Conservation (phyloP, 2,329 filamentous ascomycete species). For the Clarireedia homoeocarpa region DNA sequence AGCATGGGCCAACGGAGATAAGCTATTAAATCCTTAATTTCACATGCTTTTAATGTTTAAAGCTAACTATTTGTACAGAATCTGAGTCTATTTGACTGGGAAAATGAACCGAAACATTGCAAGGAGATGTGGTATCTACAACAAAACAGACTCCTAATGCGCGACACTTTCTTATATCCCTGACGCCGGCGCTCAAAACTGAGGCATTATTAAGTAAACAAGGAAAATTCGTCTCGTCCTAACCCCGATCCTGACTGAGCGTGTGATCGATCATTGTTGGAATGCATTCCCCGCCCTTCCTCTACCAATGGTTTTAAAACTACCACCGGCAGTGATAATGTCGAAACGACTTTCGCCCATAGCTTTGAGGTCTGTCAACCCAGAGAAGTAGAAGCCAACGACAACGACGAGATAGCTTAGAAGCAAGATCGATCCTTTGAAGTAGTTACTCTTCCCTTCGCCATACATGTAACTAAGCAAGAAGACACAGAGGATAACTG, state of each 20-base stretch:
- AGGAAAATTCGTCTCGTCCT: neutral
- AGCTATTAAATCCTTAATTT: too few species aligned
- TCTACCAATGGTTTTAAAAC: constrained; percentile 29
- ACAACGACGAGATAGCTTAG: constrained; percentile 89
- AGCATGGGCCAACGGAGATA: too few species aligned
- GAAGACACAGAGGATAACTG: constrained; percentile 92
- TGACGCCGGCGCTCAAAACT: constrained; percentile 25
- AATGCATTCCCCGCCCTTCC: constrained; percentile 26
- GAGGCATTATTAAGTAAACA: constrained; percentile 9
- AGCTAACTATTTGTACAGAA: neutral
- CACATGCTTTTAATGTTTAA: too few species aligned
- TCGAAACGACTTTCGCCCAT: constrained; percentile 30
- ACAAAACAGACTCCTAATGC: constrained; percentile 6
- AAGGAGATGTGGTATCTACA: constrained; percentile 15
- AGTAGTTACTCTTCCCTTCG: constrained; percentile 99
- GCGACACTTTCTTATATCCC: constrained; percentile 10
- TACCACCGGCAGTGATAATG: constrained; percentile 27
- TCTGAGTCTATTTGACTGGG: neutral
- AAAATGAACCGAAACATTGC: neutral
- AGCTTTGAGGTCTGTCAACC: constrained; percentile 33
- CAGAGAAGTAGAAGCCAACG: constrained; percentile 82
- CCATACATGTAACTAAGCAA: constrained; percentile 95
- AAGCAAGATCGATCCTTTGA: constrained; percentile 94
- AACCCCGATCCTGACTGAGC: neutral
- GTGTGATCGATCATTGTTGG: constrained; percentile 15